A percentile compares a stretch with the other conserved stretches of the same genome.
Conservation (phyloP, 352 stramenopile species). For the Blastocystis hominis region DNA sequence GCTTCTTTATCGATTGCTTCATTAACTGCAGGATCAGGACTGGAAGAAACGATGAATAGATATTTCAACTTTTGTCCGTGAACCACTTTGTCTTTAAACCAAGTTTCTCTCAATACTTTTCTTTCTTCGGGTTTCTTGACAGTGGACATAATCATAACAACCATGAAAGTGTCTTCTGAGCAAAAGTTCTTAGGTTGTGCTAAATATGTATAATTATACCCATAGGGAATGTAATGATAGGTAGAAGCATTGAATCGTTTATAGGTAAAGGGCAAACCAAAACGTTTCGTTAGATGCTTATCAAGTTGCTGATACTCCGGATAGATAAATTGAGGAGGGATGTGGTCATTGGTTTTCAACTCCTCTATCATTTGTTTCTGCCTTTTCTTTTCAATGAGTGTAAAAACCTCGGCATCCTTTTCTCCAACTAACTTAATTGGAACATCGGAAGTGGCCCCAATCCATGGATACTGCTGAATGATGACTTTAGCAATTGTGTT, state of each 20-base stretch:
- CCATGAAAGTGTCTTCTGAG: background rate
- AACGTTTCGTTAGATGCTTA: background rate
- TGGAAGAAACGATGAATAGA: constrained; percentile 28
- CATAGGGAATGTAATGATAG: constrained; percentile 50
- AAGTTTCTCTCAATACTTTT: background rate
- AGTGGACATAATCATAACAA: constrained; percentile 43
- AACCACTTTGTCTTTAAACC: constrained; percentile 15
- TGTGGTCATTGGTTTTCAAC: too few relatives aligned
- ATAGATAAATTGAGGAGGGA: constrained; percentile 20
- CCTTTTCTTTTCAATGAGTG: too few relatives aligned
- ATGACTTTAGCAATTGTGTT: too few relatives aligned
- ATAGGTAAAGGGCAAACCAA: constrained; percentile 30
- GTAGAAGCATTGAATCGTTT: background rate
- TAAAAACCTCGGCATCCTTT: too few relatives aligned
- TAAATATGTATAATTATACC: constrained; percentile 9
- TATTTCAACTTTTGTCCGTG: constrained; percentile 20
- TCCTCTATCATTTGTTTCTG: too few relatives aligned
- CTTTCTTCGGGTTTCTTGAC: constrained; percentile 30
- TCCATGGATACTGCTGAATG: too few relatives aligned
- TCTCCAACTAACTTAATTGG: too few relatives aligned
- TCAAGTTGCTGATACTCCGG: constrained; percentile 9
- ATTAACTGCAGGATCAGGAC: constrained; percentile 19
- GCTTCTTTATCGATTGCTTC: constrained; percentile 2
- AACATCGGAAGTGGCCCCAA: too few relatives aligned
- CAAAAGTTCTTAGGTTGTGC: background rate